Percentiles rank a stretch among this genome's conserved stretches.
phyloP scores from a whole-genome alignment of 2,329 filamentous ascomycete genomes.

The Teratosphaeria zuluensis region DNA sequence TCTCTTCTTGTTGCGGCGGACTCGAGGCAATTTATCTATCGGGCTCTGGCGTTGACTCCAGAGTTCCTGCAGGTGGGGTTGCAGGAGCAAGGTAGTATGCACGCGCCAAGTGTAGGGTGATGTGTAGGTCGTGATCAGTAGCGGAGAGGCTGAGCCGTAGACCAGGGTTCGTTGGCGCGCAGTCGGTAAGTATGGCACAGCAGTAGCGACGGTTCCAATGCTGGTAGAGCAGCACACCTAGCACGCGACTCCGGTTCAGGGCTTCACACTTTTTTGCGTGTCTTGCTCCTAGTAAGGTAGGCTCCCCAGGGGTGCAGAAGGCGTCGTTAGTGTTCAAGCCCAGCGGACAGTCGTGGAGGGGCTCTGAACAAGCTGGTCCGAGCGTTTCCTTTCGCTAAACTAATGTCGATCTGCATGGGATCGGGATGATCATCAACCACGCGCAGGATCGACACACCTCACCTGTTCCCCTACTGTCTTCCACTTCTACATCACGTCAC shows the following conservation, averaged over 20 bases:
- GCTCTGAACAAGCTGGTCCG: background rate
- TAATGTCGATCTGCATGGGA: background rate
- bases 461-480: background rate
- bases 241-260: background rate
- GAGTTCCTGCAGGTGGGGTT: background rate
- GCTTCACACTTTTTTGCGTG: background rate
- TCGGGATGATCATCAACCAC: background rate
- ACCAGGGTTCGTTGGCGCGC: background rate
- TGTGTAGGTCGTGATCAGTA: background rate
- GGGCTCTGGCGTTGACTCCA: background rate
- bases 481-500: background rate
- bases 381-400: background rate
- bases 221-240: background rate
- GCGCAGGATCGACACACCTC: background rate
- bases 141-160: constrained; percentile 1
- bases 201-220: background rate
- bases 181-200: background rate
- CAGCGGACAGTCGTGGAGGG: background rate
- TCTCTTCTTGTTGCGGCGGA: constrained; percentile 3
- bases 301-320: background rate
- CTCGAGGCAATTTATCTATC: background rate
- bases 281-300: background rate
- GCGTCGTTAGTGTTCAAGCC: background rate
- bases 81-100: background rate
- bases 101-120: background rate